Percentiles rank a stretch among this genome's conserved stretches.
phyloP scores from a whole-genome alignment of 179 eudicot genomes.

The Beta corolliflora region DNA sequence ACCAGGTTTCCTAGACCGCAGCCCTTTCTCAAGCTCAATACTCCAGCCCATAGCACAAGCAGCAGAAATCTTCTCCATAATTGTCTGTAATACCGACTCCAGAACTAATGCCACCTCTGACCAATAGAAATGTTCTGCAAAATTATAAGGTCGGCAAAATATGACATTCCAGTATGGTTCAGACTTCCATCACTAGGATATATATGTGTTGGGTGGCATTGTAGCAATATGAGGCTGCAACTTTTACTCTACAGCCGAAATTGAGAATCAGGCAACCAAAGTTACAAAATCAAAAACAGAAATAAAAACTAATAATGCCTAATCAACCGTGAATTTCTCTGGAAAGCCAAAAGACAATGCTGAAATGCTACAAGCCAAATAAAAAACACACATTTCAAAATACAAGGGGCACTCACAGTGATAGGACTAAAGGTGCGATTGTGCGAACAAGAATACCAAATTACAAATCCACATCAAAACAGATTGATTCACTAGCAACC shows the following conservation, averaged over 20 bases:
- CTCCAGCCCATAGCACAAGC: slow-evolving; percentile 87
- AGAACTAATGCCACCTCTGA: slow-evolving; percentile 1
- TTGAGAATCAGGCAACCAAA: not conserved
- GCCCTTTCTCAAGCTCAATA: slow-evolving; percentile 79
- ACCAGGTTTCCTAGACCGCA: slow-evolving; percentile 75
- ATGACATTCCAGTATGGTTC: not conserved
- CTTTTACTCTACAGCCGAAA: not conserved
- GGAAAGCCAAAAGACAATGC: not conserved
- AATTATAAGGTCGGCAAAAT: not conserved
- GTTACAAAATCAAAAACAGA: not conserved
- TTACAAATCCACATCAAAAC: not conserved
- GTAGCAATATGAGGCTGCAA: not conserved
- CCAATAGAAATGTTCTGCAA: slow-evolving; percentile 15
- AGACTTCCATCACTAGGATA: not conserved
- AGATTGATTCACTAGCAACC: not conserved
- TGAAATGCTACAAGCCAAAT: not conserved
- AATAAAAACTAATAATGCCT: not conserved
- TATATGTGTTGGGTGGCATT: not conserved
- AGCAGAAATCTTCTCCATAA: slow-evolving; percentile 72
- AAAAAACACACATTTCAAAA: not conserved
- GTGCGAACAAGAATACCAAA: not conserved
- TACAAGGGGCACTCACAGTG: not conserved
- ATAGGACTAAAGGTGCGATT: not conserved
- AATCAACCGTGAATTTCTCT: not conserved
- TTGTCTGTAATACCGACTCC: not conserved